A percentile compares a stretch with the other conserved stretches of the same genome.
These are phyloP conservation scores for Podila epicladia DNA, from an alignment of 192 early-diverging fungal genomes.

Conservation along the genomic window DNA sequence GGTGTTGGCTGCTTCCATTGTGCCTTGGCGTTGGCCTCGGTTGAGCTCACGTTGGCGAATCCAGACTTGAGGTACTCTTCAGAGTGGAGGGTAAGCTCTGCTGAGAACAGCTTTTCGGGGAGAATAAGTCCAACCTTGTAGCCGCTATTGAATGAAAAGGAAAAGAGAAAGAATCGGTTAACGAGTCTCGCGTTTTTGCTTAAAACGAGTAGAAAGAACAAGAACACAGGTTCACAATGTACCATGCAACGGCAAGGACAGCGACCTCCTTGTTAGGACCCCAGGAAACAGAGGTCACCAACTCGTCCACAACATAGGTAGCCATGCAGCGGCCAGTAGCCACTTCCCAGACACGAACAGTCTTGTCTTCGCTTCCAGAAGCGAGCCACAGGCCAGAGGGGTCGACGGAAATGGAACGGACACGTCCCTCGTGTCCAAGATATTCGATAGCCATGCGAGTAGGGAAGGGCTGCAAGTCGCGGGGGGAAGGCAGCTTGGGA, in stretches of 20 bases:
- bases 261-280: conserved; percentile 84
- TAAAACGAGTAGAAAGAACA: neutral
- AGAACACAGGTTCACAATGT: neutral
- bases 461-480: conserved; percentile 96
- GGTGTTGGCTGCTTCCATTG: conserved; percentile 51
- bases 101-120: conserved; percentile 52
- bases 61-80: conserved; percentile 59
- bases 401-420: conserved; percentile 88
- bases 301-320: conserved; percentile 75
- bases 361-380: conserved; percentile 91
- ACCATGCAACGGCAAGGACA: conserved; percentile 79
- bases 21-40: conserved; percentile 29
- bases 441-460: conserved; percentile 79
- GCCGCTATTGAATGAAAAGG: conserved; percentile 26
- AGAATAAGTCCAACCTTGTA: conserved; percentile 55
- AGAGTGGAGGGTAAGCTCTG: conserved; percentile 51
- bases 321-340: conserved; percentile 87
- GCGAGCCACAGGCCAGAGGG: conserved; percentile 91
- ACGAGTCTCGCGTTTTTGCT: neutral
- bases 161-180: neutral
- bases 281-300: conserved; percentile 86
- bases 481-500: conserved; percentile 94
- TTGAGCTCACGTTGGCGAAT: conserved; percentile 30
- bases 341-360: conserved; percentile 92
- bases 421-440: conserved; percentile 81